A percentile compares a stretch with the other conserved stretches of the same genome.
Evolutionary conservation across 2,329 filamentous ascomycete species (phyloP).

Genomic region (Phyllachora maydis): DNA sequence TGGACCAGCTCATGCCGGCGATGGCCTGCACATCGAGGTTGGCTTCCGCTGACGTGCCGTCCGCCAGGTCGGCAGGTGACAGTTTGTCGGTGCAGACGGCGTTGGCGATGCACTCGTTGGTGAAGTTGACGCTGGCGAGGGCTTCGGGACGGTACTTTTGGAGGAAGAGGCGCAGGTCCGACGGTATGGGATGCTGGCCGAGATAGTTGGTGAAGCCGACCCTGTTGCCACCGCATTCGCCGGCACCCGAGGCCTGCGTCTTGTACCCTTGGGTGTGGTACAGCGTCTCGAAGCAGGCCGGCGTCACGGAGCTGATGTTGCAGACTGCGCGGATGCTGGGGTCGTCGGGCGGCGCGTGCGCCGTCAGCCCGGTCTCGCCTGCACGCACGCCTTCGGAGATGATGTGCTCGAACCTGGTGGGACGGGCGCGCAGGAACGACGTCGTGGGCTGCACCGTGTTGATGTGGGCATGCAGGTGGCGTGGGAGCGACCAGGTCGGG

Average conservation of each 20-base stretch:
- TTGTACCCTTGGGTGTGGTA: conserved; percentile 25
- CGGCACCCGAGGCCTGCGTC: no score
- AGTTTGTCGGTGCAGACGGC: no score
- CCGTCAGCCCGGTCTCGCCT: conserved; percentile 3
- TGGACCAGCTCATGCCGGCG: conserved; percentile 28
- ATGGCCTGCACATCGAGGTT: conserved; percentile 45
- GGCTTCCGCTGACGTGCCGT: no score
- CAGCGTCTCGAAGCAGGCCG: conserved; percentile 23
- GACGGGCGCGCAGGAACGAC: conserved; percentile 24
- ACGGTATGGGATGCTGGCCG: conserved; percentile 23
- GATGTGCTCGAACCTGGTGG: conserved; percentile 2
- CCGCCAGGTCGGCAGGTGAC: no score
- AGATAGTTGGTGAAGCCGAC: conserved; percentile 20
- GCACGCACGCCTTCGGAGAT: no score
- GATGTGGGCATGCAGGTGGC: conserved; percentile 28
- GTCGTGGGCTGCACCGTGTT: conserved; percentile 46
- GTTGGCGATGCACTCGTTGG: no score
- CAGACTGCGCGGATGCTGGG: no score
- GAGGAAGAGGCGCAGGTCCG: conserved; percentile 28
- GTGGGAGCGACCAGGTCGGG: conserved; percentile 38
- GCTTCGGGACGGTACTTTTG: no score
- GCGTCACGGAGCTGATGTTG: conserved; percentile 24
- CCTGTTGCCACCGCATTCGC: no score
- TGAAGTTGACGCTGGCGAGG: conserved; percentile 34
- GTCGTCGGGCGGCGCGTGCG: conserved; percentile 5